Conservation (phyloP, 768 basidiomycete species). For the Suillus sp. region DNA sequence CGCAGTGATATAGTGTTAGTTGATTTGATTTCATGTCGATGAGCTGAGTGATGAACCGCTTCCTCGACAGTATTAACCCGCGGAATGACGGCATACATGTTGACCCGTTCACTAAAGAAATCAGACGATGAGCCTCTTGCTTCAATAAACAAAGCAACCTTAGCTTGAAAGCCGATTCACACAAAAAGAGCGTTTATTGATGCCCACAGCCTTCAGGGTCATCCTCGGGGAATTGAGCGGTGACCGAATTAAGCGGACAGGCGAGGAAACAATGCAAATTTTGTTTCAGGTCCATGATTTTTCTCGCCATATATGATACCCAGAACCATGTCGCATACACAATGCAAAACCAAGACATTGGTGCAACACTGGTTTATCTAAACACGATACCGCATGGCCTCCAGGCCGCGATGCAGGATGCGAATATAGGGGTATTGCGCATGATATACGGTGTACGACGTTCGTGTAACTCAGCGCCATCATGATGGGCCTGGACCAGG, state of each 20-base stretch:
- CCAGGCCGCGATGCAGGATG: neutral
- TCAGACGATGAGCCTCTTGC: slow-evolving; percentile 1
- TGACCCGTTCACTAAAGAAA: neutral
- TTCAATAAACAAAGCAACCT: slow-evolving; percentile 1
- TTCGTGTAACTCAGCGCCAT: neutral
- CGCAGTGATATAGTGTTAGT: neutral
- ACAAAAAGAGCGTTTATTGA: neutral
- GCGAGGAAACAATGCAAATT: neutral
- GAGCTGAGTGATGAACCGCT: neutral
- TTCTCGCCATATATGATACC: neutral
- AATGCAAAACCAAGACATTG: neutral
- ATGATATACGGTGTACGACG: neutral
- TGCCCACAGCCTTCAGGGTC: slow-evolving; percentile 1
- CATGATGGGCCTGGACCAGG: neutral
- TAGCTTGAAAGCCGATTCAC: neutral
- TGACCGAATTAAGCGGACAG: neutral
- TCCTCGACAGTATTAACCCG: slow-evolving; percentile 4
- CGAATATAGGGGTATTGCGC: slow-evolving; percentile 2
- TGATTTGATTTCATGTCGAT: slow-evolving; percentile 7
- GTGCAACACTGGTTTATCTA: neutral
- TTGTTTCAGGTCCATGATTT: neutral
- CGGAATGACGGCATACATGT: slow-evolving; percentile 1
- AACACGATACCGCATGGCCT: neutral
- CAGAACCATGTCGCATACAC: neutral
- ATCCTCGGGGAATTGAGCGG: neutral